Conservation (phyloP, 331 rosid genomes). For the Dryas integrifolia region DNA sequence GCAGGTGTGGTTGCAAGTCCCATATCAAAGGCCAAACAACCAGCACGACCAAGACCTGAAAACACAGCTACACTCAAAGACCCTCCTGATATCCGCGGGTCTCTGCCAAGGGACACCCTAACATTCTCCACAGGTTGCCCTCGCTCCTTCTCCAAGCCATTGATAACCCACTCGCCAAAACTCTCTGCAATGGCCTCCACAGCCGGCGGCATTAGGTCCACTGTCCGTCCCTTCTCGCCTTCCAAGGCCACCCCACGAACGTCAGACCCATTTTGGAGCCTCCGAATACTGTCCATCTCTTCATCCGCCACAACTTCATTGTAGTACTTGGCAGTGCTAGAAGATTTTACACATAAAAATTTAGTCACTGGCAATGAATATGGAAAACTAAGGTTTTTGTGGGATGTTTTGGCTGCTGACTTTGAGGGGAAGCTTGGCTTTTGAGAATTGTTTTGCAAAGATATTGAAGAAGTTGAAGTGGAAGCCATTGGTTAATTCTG, state of each 20-base stretch:
- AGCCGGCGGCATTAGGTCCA: conserved; percentile 69
- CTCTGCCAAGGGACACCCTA: conserved; percentile 71
- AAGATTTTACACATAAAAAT: conserved; percentile 26
- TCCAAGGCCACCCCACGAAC: conserved; percentile 83
- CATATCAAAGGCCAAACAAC: conserved; percentile 72
- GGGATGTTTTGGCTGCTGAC: conserved; percentile 20
- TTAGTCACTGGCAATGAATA: conserved; percentile 32
- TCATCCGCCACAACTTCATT: conserved; percentile 67
- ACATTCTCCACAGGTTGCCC: conserved; percentile 40
- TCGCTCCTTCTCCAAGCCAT: conserved; percentile 45
- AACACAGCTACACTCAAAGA: conserved; percentile 67
- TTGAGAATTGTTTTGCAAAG: conserved; percentile 28
- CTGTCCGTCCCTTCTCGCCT: conserved; percentile 75
- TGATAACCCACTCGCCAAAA: conserved; percentile 78
- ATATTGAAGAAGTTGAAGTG: conserved; percentile 40
- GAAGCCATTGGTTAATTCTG: conserved; percentile 37
- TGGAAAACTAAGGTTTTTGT: conserved; percentile 32
- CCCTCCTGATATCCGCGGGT: conserved; percentile 66
- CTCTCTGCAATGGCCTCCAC: conserved; percentile 83
- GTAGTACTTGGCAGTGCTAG: conserved; percentile 43
- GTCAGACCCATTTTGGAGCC: conserved; percentile 94
- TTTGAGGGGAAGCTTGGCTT: conserved; percentile 36
- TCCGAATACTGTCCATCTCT: conserved; percentile 67
- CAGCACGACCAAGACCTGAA: conserved; percentile 67
- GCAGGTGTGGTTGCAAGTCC: conserved; percentile 93